Base-by-base conservation (phyloP, 2,329 filamentous ascomycete species). In the Xylaria hypoxylon region DNA sequence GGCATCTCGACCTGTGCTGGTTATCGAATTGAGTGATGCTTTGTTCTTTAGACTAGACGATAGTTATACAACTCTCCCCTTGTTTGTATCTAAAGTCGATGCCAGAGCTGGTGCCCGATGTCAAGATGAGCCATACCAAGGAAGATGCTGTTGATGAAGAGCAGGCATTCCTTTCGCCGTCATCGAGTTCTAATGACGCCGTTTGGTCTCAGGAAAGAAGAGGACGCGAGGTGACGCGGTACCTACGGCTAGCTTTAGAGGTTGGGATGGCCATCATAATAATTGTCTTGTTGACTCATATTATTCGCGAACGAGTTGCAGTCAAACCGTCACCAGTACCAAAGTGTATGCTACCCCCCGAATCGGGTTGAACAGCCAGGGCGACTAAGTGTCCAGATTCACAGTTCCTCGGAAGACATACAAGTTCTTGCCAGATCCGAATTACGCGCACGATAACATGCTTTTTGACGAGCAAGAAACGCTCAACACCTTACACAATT, bases 341-440 rank as follows among this genome's bases (percentile, higher is more conserved):
- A 22, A 70, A 62, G 19, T 75, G 78, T 79, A 76, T 44, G 74
- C 62, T 19, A 17, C 8, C 26, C 24, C 4, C 40, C 8, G 8
- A 22, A 24, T 2, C 8, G 24, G 22, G 8, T 33, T 5, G 2
- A n/a, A 51, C 19, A 15, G 44, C 2, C 31, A 13, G n/a, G n/a
- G 11, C n/a, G 33, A 42, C 63, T 71, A 73, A 52, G 11, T 44
- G 15, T n/a, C 24, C 8, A 24, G 58, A 19, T 56, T 17, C 44
- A 38, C 55, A 80, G 78, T 80, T 28, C 76, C 77, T 7, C 72
- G 73, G 26, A 80, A 79, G 68, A 74, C 68, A 5, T 79, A 79
- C 67, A 79, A 72, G 0, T 80, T 79, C 55, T 68, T 71, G 6
- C 72, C 74, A 17, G 72, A 79, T 60, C 64, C 76, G 17, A 68